Base-by-base conservation (phyloP, 768 basidiomycete genomes). In the Mrakia hoshinonis region DNA sequence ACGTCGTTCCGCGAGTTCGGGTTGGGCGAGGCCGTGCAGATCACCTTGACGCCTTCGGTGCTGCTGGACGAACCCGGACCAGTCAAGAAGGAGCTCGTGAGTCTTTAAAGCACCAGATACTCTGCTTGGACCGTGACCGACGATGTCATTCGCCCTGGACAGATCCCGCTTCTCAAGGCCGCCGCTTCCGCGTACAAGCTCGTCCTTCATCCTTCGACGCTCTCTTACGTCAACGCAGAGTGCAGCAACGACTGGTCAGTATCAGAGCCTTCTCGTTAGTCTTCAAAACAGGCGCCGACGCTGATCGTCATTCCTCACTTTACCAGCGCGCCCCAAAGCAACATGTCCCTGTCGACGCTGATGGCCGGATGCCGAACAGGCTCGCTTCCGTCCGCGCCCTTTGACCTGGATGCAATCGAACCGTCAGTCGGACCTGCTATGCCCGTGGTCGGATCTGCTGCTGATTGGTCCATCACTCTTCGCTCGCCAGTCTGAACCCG, bases 31-130 rank as follows among this genome's bases (percentile, higher is more conserved):
- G 34, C 29, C 13, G 26, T 26, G 5, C 54, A 55, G 29, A 26
- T 55, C 54, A 55, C 54, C 18, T 31, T 55, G 1, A 55, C 54
- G 5, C 54, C 54, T 9, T 55, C 54, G 2, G 54, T 55, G 5
- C 29, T 55, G 10, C 29, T 55, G n/a, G 54, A 55, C 5, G 54
- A 55, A 4, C 54, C 54, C 5, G 54, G n/a, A 31, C 13, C 34
- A 31, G 54, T 55, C 26, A 55, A 55, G 54, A 55, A 55, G 54
- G 54, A 55, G 13, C 13, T 55, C n/a, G 54, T 55, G 26, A 26
- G 54, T 55, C 52, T 54, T n/a, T 24, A 13, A 54, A n/a, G 9
- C 26, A 15, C 26, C 12, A 18, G 29, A 29, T 55, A 9, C n/a
- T 52, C 29, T 52, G 10, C 6, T 24, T 29, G 51, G 51, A 52